Percentiles rank a stretch among this genome's conserved stretches.
phyloP scores from a whole-genome alignment of 2,329 filamentous ascomycete genomes.

The Arthroderma sp. region DNA sequence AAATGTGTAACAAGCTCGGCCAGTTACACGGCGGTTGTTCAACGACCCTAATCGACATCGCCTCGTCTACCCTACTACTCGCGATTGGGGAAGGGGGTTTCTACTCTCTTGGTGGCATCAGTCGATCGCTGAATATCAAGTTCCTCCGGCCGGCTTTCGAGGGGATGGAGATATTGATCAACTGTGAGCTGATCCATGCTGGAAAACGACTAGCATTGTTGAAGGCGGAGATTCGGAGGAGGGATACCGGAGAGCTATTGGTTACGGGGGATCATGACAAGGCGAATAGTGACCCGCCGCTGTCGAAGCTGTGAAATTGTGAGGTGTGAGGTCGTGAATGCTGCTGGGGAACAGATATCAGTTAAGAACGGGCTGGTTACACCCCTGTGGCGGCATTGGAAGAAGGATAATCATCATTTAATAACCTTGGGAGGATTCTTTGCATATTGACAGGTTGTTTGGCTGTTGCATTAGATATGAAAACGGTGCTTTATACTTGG shows the following conservation, averaged over 20 bases:
- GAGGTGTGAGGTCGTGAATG: too few relatives aligned
- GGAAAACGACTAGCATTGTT: conserved; percentile 44
- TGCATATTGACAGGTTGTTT: too few relatives aligned
- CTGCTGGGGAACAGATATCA: too few relatives aligned
- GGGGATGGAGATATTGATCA: conserved; percentile 40
- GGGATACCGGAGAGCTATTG: conserved; percentile 40
- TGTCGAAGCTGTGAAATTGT: conserved; percentile 10
- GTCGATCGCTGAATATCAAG: conserved; percentile 51
- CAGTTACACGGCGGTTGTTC: conserved; percentile 80
- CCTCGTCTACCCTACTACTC: conserved; percentile 47
- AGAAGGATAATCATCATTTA: too few relatives aligned
- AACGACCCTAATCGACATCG: conserved; percentile 54
- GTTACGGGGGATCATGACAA: conserved; percentile 53
- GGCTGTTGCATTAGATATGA: too few relatives aligned
- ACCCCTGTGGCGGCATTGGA: too few relatives aligned
- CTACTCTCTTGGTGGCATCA: conserved; percentile 52
- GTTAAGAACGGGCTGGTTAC: too few relatives aligned
- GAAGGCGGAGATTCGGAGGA: conserved; percentile 42
- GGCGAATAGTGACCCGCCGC: conserved; percentile 43
- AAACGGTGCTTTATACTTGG: too few relatives aligned
- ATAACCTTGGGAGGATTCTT: too few relatives aligned
- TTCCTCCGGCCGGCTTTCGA: conserved; percentile 50
- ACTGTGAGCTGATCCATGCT: conserved; percentile 45
- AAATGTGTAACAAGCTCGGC: conserved; percentile 80
- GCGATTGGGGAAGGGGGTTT: conserved; percentile 46